A percentile compares a stretch with the other conserved stretches of the same genome.
Conservation (phyloP, 768 basidiomycete genomes). For the Tulasnella sp. region DNA sequence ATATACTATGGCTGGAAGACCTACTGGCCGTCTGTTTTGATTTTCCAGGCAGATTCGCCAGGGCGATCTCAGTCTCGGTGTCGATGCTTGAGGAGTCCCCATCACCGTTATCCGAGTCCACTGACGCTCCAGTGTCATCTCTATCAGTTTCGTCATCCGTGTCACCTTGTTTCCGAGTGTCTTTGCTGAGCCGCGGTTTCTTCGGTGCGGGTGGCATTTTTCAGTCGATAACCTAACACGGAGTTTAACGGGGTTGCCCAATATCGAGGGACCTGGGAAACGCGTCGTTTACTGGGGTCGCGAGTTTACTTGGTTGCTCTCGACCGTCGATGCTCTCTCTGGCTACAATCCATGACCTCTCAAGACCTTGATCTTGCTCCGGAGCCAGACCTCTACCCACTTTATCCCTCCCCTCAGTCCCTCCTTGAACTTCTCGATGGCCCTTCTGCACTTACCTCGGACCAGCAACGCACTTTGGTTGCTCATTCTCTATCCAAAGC, state of each 20-base stretch:
- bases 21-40: slow-evolving; percentile 60
- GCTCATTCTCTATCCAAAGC: slow-evolving; percentile 62
- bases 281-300: neutral
- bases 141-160: slow-evolving; percentile 18
- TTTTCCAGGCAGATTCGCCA: slow-evolving; percentile 39
- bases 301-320: neutral
- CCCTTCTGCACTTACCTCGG: slow-evolving; percentile 53
- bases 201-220: slow-evolving; percentile 40
- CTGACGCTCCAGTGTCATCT: slow-evolving; percentile 12
- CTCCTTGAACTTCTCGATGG: slow-evolving; percentile 52
- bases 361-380: slow-evolving; percentile 1
- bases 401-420: slow-evolving; percentile 55
- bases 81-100: slow-evolving; percentile 27
- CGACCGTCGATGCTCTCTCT: neutral
- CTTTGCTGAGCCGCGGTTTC: slow-evolving; percentile 35
- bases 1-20: neutral
- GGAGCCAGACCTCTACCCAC: slow-evolving; percentile 50
- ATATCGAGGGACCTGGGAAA: neutral
- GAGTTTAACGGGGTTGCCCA: neutral
- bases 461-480: slow-evolving; percentile 58
- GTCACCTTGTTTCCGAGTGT: slow-evolving; percentile 11
- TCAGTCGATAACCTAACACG: neutral
- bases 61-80: slow-evolving; percentile 54
- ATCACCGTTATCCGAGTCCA: slow-evolving; percentile 20
- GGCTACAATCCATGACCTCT: slow-evolving; percentile 5